Evolutionary conservation across 1,284 basidiomycete genomes (phyloP).

Genomic region (Apiotrichum sp.): DNA sequence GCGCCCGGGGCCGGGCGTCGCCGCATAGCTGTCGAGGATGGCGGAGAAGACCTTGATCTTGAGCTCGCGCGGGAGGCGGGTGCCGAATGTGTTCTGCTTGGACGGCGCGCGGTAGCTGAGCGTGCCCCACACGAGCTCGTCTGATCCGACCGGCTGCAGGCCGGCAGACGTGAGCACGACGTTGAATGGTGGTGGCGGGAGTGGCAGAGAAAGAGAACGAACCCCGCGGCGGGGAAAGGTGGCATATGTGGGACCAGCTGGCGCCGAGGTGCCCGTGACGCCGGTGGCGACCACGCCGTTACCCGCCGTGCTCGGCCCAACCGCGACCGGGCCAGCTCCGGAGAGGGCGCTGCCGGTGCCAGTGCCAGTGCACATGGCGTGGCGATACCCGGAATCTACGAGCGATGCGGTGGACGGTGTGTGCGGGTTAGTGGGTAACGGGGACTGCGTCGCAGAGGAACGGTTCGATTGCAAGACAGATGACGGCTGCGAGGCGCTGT

Average conservation of each 20-base stretch:
- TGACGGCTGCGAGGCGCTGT: background rate
- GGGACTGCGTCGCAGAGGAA: background rate
- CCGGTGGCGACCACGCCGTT: too few species aligned
- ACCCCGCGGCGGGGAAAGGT: background rate
- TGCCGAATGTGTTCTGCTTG: slow-evolving; percentile 32
- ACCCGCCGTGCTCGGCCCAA: too few species aligned
- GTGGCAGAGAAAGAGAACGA: background rate
- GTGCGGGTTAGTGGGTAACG: background rate
- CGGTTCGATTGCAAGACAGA: background rate
- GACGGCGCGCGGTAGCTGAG: slow-evolving; percentile 12
- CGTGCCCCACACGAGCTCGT: slow-evolving; percentile 21
- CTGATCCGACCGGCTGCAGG: slow-evolving; percentile 8
- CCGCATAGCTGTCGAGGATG: slow-evolving; percentile 49
- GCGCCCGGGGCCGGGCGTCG: slow-evolving; percentile 50
- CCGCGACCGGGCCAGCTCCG: too few species aligned
- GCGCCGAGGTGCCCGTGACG: too few species aligned
- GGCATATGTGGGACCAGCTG: too few species aligned
- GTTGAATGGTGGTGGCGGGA: slow-evolving; percentile 6
- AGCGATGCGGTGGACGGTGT: background rate
- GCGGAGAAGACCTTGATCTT: slow-evolving; percentile 57
- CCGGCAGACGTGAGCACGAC: slow-evolving; percentile 13
- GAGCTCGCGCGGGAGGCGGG: slow-evolving; percentile 65
- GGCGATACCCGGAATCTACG: too few species aligned
- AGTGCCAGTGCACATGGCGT: too few species aligned
- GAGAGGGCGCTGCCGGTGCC: too few species aligned